Evolutionary conservation across 768 basidiomycete genomes (phyloP).

Genomic region (Tephrocybe sp.): DNA sequence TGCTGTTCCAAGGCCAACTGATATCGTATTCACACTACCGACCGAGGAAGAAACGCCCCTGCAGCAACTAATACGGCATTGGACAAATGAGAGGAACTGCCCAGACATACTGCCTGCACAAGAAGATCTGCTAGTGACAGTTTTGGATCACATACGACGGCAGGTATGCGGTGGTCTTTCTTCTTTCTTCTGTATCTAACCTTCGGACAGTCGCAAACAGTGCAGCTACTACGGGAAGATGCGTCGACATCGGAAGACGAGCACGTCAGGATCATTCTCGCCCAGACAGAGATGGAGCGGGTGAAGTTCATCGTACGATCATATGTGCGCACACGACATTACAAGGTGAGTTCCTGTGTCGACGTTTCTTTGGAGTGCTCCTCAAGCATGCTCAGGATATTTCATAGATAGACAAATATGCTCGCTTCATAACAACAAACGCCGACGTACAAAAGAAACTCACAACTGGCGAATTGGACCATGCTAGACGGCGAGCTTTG

Average conservation of each 20-base stretch:
- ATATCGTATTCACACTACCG: conserved; percentile 14
- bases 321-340: conserved; percentile 82
- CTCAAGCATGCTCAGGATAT: conserved; percentile 23
- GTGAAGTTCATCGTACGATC: conserved; percentile 91
- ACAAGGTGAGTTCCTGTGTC: conserved; percentile 59
- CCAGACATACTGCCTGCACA: conserved; percentile 79
- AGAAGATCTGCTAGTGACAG: conserved; percentile 59
- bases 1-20: conserved; percentile 16
- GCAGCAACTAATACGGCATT: conserved; percentile 72
- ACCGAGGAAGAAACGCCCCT: conserved; percentile 54
- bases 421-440: conserved; percentile 73
- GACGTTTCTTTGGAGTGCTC: conserved; percentile 4
- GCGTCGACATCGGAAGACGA: conserved; percentile 89
- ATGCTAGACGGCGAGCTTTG: conserved; percentile 65
- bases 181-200: neutral
- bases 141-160: conserved; percentile 77
- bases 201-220: conserved; percentile 65
- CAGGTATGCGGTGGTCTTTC: conserved; percentile 57
- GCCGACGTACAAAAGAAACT: conserved; percentile 75
- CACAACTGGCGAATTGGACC: conserved; percentile 79
- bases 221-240: conserved; percentile 75
- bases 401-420: conserved; percentile 82
- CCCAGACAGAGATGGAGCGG: conserved; percentile 92
- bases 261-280: conserved; percentile 90
- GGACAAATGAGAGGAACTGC: conserved; percentile 84